These are phyloP conservation scores for Harrya chromipes DNA, from an alignment of 768 basidiomycete genomes.

Conservation along the genomic window DNA sequence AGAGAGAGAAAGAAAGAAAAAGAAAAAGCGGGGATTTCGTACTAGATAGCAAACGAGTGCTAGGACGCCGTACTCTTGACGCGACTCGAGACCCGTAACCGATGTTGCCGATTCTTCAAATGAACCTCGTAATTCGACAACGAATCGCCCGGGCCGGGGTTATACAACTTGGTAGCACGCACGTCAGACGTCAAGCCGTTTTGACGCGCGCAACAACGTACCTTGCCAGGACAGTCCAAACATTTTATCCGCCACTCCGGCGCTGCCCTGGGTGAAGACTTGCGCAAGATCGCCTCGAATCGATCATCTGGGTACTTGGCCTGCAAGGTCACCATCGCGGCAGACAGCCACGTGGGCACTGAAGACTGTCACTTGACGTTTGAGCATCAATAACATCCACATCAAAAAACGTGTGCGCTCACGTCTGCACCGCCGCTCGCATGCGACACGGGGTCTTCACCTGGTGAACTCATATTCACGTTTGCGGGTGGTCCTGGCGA, in stretches of 20 bases:
- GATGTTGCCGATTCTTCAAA: conserved; percentile 80
- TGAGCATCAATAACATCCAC: conserved; percentile 33
- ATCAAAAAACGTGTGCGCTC: conserved; percentile 19
- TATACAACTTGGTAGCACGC: conserved; percentile 62
- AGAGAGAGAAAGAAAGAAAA: background rate
- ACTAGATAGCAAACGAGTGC: conserved; percentile 13
- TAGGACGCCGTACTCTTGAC: conserved; percentile 20
- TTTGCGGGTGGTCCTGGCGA: conserved; percentile 18
- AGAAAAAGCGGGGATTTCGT: conserved; percentile 9
- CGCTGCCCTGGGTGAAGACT: conserved; percentile 47
- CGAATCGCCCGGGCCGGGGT: conserved; percentile 84
- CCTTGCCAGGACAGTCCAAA: conserved; percentile 91
- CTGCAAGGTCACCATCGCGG: conserved; percentile 66
- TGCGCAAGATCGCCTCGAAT: conserved; percentile 74
- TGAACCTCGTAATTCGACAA: conserved; percentile 91
- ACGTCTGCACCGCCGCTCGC: conserved; percentile 23
- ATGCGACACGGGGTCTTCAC: conserved; percentile 8
- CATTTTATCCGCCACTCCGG: conserved; percentile 93
- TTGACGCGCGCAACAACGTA: conserved; percentile 23
- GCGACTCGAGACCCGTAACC: conserved; percentile 68
- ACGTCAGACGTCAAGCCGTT: no score
- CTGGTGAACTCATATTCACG: conserved; percentile 19
- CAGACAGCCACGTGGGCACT: conserved; percentile 69
- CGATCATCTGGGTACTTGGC: conserved; percentile 74
- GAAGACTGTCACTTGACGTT: conserved; percentile 30